Base-by-base conservation (phyloP, 2,329 filamentous ascomycete species). In the Curvularia sp. region DNA sequence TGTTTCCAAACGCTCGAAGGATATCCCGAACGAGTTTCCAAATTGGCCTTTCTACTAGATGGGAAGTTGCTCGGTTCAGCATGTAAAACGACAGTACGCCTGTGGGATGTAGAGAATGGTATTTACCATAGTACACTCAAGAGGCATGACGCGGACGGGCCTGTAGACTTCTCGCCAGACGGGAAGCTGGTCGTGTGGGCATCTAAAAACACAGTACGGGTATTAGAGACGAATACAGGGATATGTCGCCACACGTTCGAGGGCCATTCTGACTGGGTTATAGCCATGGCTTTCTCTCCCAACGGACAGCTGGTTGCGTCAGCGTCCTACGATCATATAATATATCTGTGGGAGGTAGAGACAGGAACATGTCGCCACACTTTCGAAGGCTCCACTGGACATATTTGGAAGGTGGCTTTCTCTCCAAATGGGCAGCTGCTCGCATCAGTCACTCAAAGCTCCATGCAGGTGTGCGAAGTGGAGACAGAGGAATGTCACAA, bases 21-120 rank as follows among this genome's bases (percentile, higher is more conserved):
- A 35, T 41, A 61, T 55, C 35, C 55, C 12, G 0, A 24, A 12
- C 5, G 9, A 4, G 28, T 57, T 22, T 20, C 15, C n/a, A 12
- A 1, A 18, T 15, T 41, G 22, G 22, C 24, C 22, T 50, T 49
- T 39, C 61, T 60, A 24, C 53, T 46, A 49, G 63, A 63, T 41
- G 60, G 62, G 28, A 41, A 53, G 35, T 38, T 58, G 8, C 24
- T 53, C 20, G 49, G 39, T 18, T 53, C 38, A 20, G 43, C 44
- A 39, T 58, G 43, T n/a, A 1, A 15, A 1, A 39, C 41, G 12
- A 28, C 22, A 28, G 22, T 44, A 8, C 13, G 22, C 13, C 13
- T 44, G 6, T 44, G 42, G 42, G 22, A 44, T 22, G 20, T 15
- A 5, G 22, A 5, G 22, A 44, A 10, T 15, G 24, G 20, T 5